Conservation (phyloP, 2,329 filamentous ascomycete genomes). For the Gliomastix tumulicola region DNA sequence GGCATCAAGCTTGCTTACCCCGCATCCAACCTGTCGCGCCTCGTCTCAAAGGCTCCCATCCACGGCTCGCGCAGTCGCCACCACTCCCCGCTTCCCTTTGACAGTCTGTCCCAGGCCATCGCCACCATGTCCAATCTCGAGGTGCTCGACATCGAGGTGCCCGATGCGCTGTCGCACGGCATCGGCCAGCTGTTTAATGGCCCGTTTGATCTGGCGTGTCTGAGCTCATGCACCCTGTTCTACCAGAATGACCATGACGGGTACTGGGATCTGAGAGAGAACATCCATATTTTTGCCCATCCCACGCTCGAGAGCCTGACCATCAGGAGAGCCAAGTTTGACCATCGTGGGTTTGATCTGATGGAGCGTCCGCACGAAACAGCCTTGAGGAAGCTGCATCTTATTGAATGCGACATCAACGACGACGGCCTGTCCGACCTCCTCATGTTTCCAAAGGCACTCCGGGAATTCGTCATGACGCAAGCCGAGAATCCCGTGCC, state of each 20-base stretch:
- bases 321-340: slow-evolving; percentile 35
- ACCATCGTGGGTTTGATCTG: slow-evolving; percentile 37
- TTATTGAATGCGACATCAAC: slow-evolving; percentile 44
- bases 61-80: slow-evolving; percentile 17
- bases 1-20: slow-evolving; percentile 37
- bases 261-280: slow-evolving; percentile 44
- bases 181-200: slow-evolving; percentile 42
- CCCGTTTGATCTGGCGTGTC: slow-evolving; percentile 40
- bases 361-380: slow-evolving; percentile 41
- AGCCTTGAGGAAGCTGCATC: slow-evolving; percentile 30
- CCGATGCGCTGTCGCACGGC: slow-evolving; percentile 32
- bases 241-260: slow-evolving; percentile 34
- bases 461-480: slow-evolving; percentile 40
- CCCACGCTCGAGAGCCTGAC: slow-evolving; percentile 38
- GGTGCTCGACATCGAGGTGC: slow-evolving; percentile 36
- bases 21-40: slow-evolving; percentile 30
- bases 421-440: slow-evolving; percentile 28
- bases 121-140: slow-evolving; percentile 43
- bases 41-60: slow-evolving; percentile 28
- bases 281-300: slow-evolving; percentile 44
- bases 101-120: slow-evolving; percentile 37
- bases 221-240: slow-evolving; percentile 37
- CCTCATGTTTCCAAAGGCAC: slow-evolving; percentile 32
- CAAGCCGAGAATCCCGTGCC: slow-evolving; percentile 29
- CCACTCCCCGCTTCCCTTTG: slow-evolving; percentile 22